Evolutionary conservation across 208 protist species (phyloP).

Genomic region (Trypanosoma melophagium): DNA sequence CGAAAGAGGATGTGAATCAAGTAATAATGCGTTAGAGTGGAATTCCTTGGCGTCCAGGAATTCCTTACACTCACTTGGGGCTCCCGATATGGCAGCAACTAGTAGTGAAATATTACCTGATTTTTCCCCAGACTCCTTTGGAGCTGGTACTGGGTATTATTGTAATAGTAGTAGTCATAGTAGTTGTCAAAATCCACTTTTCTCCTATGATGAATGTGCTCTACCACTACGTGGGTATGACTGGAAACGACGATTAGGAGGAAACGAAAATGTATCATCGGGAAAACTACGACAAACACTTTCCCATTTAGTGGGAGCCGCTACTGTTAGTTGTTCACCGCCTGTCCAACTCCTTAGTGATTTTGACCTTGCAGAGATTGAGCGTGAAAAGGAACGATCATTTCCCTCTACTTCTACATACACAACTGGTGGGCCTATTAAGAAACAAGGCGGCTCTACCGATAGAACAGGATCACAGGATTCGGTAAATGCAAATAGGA

Average conservation of each 20-base stretch:
- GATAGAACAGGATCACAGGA: no score
- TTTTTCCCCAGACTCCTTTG: no score
- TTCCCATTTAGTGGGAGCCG: conserved; percentile 9
- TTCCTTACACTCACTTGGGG: not conserved
- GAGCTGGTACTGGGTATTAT: not conserved
- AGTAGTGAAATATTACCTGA: no score
- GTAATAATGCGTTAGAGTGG: not conserved
- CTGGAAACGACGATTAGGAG: conserved; percentile 6
- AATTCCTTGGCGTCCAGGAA: not conserved
- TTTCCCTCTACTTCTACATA: no score
- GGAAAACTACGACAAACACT: conserved; percentile 19
- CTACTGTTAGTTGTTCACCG: not conserved
- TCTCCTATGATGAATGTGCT: not conserved
- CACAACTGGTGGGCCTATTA: no score
- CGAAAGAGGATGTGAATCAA: not conserved
- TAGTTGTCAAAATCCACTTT: no score
- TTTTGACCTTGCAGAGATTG: no score
- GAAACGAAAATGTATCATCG: conserved; percentile 1
- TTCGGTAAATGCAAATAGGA: no score
- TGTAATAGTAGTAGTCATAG: not conserved
- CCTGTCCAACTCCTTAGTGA: no score
- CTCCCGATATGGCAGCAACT: not conserved
- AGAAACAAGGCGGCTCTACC: no score
- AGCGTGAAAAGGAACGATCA: no score
- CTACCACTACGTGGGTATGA: not conserved